phyloP scores from a whole-genome alignment of 805 yeast genomes.

The Zygosaccharomyces gambellarensis region DNA sequence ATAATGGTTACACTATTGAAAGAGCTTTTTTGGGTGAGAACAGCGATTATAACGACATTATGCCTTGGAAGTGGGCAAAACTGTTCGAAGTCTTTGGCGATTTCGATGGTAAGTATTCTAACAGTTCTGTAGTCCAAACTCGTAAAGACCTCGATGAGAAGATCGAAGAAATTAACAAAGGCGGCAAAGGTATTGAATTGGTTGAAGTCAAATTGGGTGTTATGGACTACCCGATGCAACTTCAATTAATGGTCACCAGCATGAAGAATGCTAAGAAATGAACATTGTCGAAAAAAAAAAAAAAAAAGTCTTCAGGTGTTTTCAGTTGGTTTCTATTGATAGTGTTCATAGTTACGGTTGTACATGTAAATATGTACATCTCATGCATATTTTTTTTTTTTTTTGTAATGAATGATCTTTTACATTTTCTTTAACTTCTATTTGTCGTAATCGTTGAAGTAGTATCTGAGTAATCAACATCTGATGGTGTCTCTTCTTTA shows the following conservation, averaged over 20 bases:
- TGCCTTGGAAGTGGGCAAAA: slow-evolving; percentile 76
- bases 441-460: not conserved
- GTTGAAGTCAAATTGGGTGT: slow-evolving; percentile 56
- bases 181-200: slow-evolving; percentile 41
- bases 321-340: not conserved
- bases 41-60: slow-evolving; percentile 75
- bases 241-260: slow-evolving; percentile 39
- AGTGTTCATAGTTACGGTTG: not conserved
- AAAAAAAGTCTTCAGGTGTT: not conserved
- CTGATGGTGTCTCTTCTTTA: not conserved
- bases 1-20: slow-evolving; percentile 87
- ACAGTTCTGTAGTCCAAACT: slow-evolving; percentile 35
- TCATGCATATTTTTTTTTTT: not conserved
- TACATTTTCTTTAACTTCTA: not conserved
- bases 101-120: slow-evolving; percentile 31
- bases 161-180: slow-evolving; percentile 36
- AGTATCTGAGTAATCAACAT: not conserved
- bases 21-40: slow-evolving; percentile 76
- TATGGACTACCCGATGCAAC: slow-evolving; percentile 63
- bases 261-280: not conserved
- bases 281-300: too few species aligned
- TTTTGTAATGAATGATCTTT: not conserved
- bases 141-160: slow-evolving; percentile 38
- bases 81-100: slow-evolving; percentile 65
- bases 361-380: not conserved